Evolutionary conservation across 768 basidiomycete species (phyloP), one percentile per base, ranked within the genome.

Genomic region (Serendipita indica): DNA sequence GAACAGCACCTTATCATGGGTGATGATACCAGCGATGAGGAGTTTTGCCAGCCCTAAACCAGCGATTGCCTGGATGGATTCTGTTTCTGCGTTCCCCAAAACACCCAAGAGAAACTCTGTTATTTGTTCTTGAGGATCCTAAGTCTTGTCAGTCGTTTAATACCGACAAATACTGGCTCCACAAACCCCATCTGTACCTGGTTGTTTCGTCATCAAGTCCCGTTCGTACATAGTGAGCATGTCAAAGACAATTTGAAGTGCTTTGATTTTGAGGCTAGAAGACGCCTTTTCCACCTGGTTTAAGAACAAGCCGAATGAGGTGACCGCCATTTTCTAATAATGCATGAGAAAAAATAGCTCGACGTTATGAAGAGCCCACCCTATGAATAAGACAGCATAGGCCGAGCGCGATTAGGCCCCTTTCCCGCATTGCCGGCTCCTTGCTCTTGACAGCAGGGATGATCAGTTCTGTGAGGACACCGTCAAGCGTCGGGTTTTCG

Each of bases 381-480:
- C 82, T 79, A 28, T 86, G 89, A 60, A 96, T 89, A 60, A 92
- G 79, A 65, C 84, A 90, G 67, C 88, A 90, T 13, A 93, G 72
- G 1, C 89, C 90, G 1, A 96, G 73, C 60, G 82, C 80, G 59
- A 87, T 73, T 10, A 92, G 74, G 0, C 89, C 89, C 67, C 85
- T 83, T 68, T 90, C 86, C 37, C 88, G 77, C 64, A 93, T 75
- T 0, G 77, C 74, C 3, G 87, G 75, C 64, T 94, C 90, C 70
- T 93, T 93, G 57, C 89, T 80, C 66, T 84, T 83, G 41, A 97
- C 88, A 3, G 89, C 81, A 2, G 94, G 94, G 32, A 96, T 80
- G 65, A 97, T 89, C 16, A 99, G 73, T 64, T 97, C 90, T 7
- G 87, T 74, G 68, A 81, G 67, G 20, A 76, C 69, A 27, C 87